Evolutionary conservation across 2,329 filamentous ascomycete genomes (phyloP).

Genomic region (Cadophora gregata): DNA sequence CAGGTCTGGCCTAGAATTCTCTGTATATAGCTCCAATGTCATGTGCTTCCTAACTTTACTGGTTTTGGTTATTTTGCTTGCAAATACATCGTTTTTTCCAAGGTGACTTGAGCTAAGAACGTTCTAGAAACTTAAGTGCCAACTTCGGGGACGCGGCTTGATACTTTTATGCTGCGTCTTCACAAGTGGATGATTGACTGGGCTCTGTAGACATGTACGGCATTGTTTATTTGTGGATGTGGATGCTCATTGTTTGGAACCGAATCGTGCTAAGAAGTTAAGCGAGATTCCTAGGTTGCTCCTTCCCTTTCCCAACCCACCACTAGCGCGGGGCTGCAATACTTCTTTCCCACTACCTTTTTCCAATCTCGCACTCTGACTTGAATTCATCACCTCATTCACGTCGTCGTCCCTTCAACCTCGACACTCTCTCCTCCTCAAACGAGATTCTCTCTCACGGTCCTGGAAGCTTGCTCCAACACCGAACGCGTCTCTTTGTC

Average conservation of each 20-base stretch:
- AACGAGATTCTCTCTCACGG: neutral
- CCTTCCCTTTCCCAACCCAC: neutral
- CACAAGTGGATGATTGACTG: too few relatives aligned
- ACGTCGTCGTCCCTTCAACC: neutral
- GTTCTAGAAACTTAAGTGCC: too few relatives aligned
- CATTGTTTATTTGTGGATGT: neutral
- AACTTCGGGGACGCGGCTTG: too few relatives aligned
- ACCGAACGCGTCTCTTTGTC: conserved; percentile 9
- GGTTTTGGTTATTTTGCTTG: neutral
- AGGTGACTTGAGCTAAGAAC: too few relatives aligned
- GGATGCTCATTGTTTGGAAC: neutral
- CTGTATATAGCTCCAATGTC: neutral
- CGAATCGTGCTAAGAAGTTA: neutral
- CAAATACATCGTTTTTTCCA: too few relatives aligned
- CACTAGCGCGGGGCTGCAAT: neutral
- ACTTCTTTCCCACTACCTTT: neutral
- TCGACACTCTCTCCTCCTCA: conserved; percentile 1
- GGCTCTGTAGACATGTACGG: too few relatives aligned
- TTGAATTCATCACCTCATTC: neutral
- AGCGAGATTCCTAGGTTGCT: neutral
- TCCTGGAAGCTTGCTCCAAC: conserved; percentile 2
- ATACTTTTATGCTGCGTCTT: too few relatives aligned
- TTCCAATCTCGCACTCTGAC: neutral
- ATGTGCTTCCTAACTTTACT: neutral
- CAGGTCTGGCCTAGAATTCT: neutral